phyloP scores from a whole-genome alignment of 2,329 filamentous ascomycete species.

The Diaporthe ilicicola region DNA sequence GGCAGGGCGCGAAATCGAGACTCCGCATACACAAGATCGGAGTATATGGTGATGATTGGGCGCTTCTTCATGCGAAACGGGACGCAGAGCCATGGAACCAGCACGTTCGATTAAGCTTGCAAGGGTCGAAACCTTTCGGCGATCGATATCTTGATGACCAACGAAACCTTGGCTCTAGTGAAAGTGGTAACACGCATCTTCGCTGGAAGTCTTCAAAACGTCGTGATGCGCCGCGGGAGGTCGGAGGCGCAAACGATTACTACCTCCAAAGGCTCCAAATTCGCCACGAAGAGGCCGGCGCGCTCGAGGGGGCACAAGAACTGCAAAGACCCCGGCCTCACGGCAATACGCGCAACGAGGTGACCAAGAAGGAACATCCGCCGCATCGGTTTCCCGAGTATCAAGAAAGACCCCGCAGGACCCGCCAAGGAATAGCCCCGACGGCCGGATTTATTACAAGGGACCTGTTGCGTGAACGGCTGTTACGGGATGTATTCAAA shows the following conservation, averaged over 20 bases:
- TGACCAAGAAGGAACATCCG: not conserved
- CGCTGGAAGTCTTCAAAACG: not conserved
- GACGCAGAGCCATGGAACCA: not conserved
- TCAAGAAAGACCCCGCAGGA: not conserved
- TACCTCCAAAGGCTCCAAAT: no score
- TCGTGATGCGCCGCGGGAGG: not conserved
- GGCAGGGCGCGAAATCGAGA: not conserved
- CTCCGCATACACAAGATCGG: conserved; percentile 1
- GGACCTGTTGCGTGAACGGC: not conserved
- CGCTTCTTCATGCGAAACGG: not conserved
- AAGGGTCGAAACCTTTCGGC: not conserved
- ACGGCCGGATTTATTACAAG: no score
- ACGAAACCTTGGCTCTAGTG: not conserved
- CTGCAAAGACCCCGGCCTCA: not conserved
- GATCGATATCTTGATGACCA: not conserved
- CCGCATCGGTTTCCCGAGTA: not conserved
- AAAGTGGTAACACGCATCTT: not conserved
- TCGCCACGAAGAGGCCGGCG: not conserved
- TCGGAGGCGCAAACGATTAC: not conserved
- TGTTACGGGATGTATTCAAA: not conserved
- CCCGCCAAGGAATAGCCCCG: not conserved
- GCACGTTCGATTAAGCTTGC: not conserved
- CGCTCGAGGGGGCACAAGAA: not conserved
- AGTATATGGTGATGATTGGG: not conserved
- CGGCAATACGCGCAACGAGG: not conserved